A percentile compares a stretch with the other conserved stretches of the same genome.
Conservation (phyloP, 108 stramenopile genomes). For the Nitzschia putrida region DNA sequence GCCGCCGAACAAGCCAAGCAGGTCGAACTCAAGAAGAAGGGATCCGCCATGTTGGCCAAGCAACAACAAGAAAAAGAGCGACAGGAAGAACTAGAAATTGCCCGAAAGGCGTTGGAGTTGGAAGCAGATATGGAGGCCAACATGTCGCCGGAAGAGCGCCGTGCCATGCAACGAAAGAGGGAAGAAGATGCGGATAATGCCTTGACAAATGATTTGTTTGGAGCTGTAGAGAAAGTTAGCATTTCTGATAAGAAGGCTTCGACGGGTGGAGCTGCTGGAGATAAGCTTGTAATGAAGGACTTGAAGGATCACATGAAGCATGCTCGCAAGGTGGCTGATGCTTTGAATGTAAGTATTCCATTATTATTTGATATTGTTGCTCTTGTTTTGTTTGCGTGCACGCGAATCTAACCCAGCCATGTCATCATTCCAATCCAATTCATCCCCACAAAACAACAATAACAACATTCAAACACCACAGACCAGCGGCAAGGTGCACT, state of each 20-base stretch:
- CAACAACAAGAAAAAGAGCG: constrained; percentile 66
- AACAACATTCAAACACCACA: too few relatives aligned
- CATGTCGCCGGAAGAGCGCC: constrained; percentile 78
- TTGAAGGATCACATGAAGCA: constrained; percentile 90
- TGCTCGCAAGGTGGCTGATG: constrained; percentile 75
- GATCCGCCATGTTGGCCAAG: constrained; percentile 80
- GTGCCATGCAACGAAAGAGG: constrained; percentile 53
- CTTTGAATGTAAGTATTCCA: constrained; percentile 59
- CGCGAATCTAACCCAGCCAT: neutral
- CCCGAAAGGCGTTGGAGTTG: constrained; percentile 80
- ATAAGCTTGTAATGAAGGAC: constrained; percentile 77
- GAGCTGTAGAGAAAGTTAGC: constrained; percentile 41
- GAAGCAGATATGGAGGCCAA: constrained; percentile 88
- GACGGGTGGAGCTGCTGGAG: constrained; percentile 47
- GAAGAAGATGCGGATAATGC: constrained; percentile 82
- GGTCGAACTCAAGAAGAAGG: constrained; percentile 71
- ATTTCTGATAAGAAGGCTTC: constrained; percentile 20
- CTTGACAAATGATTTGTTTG: constrained; percentile 85
- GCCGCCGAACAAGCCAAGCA: constrained; percentile 41
- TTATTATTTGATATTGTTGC: neutral
- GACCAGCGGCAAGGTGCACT: constrained; percentile 82
- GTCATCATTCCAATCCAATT: neutral
- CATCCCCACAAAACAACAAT: too few relatives aligned
- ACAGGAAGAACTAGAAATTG: constrained; percentile 75
- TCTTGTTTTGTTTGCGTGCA: constrained; percentile 1